Base-by-base conservation (phyloP, 2,329 filamentous ascomycete genomes). In the Aureobasidium vineae region DNA sequence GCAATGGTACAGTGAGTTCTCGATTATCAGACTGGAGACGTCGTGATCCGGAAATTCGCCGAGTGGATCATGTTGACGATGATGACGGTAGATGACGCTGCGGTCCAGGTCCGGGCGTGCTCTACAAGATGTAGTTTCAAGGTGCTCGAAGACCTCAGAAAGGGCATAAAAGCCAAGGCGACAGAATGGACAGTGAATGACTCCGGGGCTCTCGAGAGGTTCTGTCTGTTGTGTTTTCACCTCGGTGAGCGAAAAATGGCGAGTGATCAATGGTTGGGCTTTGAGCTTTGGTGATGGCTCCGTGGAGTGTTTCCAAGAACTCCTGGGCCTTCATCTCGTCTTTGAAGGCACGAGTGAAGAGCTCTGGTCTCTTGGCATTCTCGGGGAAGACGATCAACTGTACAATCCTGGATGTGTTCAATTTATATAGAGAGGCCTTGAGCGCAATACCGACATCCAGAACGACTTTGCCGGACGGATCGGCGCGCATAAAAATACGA, bases 311-410 rank as follows among this genome's bases (percentile, higher is more conserved):
- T 19, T 71, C 70, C n/a, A 76, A 75, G 64, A 87, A 72, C 45
- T 85, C 82, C 69, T 82, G 79, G 3, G 87, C 82, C 49, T 75
- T 75, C 28, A 79, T 78, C 21, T 77, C 72, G 52, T 79, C 88
- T 79, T 90, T 91, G 57, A 91, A 85, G 73, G 88, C 86, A 19
- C 92, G 76, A 73, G 88, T 84, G 88, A 88, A 93, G 5, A 86
- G 86, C 76, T 90, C 88, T 36, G 90, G 2, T 11, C 23, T 76
- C 53, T 81, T 81, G 15, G 86, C 87, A 56, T 81, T 79, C 59
- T 86, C 85, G 66, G 83, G 83, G 1, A 66, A 89, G 79, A 67
- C 66, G 5, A 70, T 67, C 19, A 63, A 45, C 65, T 72, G 71
- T 36, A 85, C 87, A 76, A 88, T 90, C 53, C 74, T 81, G 21